Evolutionary conservation across 2,329 filamentous ascomycete genomes (phyloP).

Genomic region (Aspergillus pseudoglaucus): DNA sequence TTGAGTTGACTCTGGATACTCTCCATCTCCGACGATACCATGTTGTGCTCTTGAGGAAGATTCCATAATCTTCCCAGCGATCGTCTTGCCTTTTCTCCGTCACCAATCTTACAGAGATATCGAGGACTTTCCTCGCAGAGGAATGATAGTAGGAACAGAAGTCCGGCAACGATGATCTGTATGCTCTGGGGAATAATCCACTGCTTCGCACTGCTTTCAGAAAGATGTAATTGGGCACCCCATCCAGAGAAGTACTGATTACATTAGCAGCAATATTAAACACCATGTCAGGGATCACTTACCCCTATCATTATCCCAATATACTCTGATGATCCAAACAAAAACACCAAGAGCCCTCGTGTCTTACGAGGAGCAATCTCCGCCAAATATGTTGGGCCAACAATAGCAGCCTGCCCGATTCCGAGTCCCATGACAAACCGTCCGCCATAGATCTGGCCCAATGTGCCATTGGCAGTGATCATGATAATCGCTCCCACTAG

Average conservation of each 20-base stretch:
- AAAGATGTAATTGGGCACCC: constrained; percentile 45
- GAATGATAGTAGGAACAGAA: constrained; percentile 62
- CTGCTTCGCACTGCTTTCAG: constrained; percentile 28
- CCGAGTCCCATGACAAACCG: constrained; percentile 28
- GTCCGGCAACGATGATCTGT: constrained; percentile 63
- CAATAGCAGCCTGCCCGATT: constrained; percentile 58
- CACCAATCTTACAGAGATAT: constrained; percentile 51
- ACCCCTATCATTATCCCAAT: constrained; percentile 18
- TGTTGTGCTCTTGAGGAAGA: constrained; percentile 1
- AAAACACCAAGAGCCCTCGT: constrained; percentile 51
- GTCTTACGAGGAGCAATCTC: constrained; percentile 68
- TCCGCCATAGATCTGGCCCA: constrained; percentile 25
- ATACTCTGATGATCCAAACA: constrained; percentile 16
- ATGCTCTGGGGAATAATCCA: constrained; percentile 62
- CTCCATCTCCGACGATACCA: constrained; percentile 1
- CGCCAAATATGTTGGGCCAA: constrained; percentile 83
- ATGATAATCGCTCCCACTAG: constrained; percentile 23
- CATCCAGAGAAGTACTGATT: constrained; percentile 30
- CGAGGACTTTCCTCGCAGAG: constrained; percentile 61
- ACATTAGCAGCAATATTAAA: too few species aligned
- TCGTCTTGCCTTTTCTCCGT: not conserved
- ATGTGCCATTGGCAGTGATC: constrained; percentile 24
- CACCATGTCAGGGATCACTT: too few species aligned
- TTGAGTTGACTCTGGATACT: not conserved
- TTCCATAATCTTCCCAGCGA: not conserved